A percentile compares a stretch with the other conserved stretches of the same genome.
Evolutionary conservation across 73 alveolate genomes (phyloP).

Genomic region (Effrenium voratum): DNA sequence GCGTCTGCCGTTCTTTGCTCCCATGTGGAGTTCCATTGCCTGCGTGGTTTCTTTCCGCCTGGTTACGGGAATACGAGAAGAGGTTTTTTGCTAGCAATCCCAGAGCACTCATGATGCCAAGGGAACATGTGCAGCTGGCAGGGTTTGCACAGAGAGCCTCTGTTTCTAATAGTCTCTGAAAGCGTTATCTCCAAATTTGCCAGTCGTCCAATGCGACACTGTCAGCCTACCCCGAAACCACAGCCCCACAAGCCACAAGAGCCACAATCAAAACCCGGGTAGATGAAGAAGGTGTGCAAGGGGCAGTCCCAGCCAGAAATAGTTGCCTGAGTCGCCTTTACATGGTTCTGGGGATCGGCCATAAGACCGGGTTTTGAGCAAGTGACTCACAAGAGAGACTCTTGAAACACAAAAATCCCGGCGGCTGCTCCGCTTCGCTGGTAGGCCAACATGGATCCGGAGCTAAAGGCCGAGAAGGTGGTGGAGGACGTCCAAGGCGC

Average conservation of each 20-base stretch:
- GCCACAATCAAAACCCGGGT: no score
- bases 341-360: neutral
- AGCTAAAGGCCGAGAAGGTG: slow-evolving; percentile 86
- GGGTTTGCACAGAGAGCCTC: neutral
- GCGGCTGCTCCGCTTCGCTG: neutral
- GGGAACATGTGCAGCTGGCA: no score
- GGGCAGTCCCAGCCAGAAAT: neutral
- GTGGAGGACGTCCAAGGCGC: slow-evolving; percentile 85
- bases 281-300: neutral
- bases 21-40: neutral
- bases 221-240: no score
- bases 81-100: neutral
- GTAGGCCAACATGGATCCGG: slow-evolving; percentile 85
- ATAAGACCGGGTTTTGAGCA: neutral
- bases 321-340: neutral
- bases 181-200: neutral
- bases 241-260: no score
- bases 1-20: neutral
- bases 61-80: neutral
- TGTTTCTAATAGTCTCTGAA: neutral
- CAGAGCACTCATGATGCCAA: neutral
- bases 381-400: neutral
- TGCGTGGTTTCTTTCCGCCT: neutral
- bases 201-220: no score
- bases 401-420: neutral